Evolutionary conservation across 495 filamentous ascomycete species (phyloP).

Genomic region (Penicillium longicatenatum): DNA sequence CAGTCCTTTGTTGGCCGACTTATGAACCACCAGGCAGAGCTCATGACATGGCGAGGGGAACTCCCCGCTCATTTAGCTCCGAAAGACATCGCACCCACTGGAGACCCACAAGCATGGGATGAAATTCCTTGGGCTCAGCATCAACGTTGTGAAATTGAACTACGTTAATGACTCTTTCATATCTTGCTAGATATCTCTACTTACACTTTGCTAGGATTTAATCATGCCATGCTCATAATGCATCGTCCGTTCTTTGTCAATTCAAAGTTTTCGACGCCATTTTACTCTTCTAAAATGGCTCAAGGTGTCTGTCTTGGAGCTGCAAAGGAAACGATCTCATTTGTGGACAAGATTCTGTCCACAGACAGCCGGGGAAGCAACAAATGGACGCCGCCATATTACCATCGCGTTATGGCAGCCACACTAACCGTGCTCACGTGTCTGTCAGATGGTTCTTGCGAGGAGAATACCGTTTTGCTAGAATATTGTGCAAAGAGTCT

Average conservation of each 20-base stretch:
- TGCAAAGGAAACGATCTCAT: constrained; percentile 9
- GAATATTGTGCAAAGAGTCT: background rate
- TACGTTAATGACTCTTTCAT: constrained; percentile 2
- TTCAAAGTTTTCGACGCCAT: constrained; percentile 13
- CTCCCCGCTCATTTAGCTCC: constrained; percentile 12
- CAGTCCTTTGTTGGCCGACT: constrained; percentile 15
- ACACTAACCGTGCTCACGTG: background rate
- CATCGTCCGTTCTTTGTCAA: constrained; percentile 16
- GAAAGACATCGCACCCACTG: background rate
- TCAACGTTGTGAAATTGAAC: constrained; percentile 13
- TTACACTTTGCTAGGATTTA: constrained; percentile 10
- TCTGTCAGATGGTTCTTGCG: background rate
- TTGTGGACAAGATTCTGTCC: background rate
- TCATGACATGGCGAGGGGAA: constrained; percentile 18
- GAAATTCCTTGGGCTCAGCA: constrained; percentile 7
- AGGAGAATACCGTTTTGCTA: background rate
- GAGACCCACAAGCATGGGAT: background rate
- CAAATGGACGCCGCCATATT: background rate
- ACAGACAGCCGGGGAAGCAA: background rate
- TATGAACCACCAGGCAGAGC: constrained; percentile 21
- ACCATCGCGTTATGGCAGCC: background rate
- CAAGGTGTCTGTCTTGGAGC: constrained; percentile 14
- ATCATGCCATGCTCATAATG: constrained; percentile 17
- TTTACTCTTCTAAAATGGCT: constrained; percentile 16
- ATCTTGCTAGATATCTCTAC: background rate